Evolutionary conservation across 2,329 filamentous ascomycete genomes (phyloP).

Genomic region (Xylariaceae sp.): DNA sequence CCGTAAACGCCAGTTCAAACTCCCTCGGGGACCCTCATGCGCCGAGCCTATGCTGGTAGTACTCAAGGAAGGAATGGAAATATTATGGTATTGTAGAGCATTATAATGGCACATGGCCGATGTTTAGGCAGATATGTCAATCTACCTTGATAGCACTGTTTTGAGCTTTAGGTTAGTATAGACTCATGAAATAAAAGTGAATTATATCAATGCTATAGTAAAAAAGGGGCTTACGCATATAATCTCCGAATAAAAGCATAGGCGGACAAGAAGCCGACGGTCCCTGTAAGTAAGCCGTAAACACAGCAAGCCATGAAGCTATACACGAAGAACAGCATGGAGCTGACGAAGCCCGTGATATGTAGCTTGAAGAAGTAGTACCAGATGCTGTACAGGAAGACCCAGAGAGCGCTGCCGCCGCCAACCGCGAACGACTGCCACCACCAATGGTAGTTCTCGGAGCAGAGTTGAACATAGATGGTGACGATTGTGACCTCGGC

Average conservation of each 20-base stretch:
- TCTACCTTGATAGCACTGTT: constrained; percentile 60
- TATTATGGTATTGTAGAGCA: constrained; percentile 26
- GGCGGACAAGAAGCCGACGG: constrained; percentile 82
- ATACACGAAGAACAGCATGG: constrained; percentile 84
- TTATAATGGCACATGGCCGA: constrained; percentile 29
- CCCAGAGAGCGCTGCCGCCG: constrained; percentile 77
- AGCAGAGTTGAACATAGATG: constrained; percentile 82
- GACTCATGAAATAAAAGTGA: background rate
- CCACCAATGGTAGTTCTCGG: constrained; percentile 92
- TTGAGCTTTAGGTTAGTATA: constrained; percentile 25
- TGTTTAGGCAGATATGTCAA: constrained; percentile 36
- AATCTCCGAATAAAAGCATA: constrained; percentile 86
- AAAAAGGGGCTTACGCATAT: constrained; percentile 66
- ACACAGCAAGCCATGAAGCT: constrained; percentile 81
- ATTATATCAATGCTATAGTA: background rate
- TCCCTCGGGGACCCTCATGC: constrained; percentile 13
- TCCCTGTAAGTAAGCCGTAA: constrained; percentile 82
- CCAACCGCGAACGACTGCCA: constrained; percentile 87
- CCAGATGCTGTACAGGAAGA: constrained; percentile 83
- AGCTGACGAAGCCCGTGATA: constrained; percentile 80
- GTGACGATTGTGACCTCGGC: constrained; percentile 84
- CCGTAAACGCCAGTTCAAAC: constrained; percentile 12
- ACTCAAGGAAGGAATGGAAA: constrained; percentile 4
- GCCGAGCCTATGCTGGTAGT: constrained; percentile 21
- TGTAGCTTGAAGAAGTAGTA: constrained; percentile 83